Evolutionary conservation across 2,329 filamentous ascomycete species (phyloP).

Genomic region (Ustilaginoidea virens): DNA sequence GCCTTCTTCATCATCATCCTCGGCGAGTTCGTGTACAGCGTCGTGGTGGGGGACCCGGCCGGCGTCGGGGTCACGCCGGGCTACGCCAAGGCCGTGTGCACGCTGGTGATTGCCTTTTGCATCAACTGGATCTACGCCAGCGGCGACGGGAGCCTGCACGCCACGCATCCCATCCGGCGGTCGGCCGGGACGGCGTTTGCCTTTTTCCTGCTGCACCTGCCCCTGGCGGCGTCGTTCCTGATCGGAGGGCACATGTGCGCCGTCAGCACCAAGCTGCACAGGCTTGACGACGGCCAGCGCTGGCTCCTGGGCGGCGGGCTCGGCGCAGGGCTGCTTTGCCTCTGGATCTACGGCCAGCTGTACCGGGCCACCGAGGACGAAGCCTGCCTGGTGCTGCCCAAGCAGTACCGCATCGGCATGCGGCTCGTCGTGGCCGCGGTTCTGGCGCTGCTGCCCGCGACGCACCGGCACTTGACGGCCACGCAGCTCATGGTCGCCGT

Average conservation of each 20-base stretch:
- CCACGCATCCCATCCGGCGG: conserved; percentile 28
- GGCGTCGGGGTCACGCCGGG: conserved; percentile 27
- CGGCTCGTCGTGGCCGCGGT: conserved; percentile 15
- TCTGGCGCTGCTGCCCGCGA: conserved; percentile 20
- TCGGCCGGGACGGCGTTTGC: conserved; percentile 27
- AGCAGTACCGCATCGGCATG: conserved; percentile 20
- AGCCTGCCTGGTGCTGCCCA: conserved; percentile 18
- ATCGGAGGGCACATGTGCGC: conserved; percentile 31
- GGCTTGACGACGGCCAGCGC: conserved; percentile 25
- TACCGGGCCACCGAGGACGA: conserved; percentile 24
- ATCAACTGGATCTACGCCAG: conserved; percentile 35
- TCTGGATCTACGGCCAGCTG: conserved; percentile 26
- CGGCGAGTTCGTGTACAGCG: conserved; percentile 30
- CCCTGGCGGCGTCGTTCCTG: conserved; percentile 27
- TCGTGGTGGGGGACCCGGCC: conserved; percentile 30
- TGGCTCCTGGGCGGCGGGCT: conserved; percentile 32
- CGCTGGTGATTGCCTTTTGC: conserved; percentile 31
- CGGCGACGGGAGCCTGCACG: conserved; percentile 27
- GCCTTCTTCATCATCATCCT: conserved; percentile 37
- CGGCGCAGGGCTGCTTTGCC: conserved; percentile 27
- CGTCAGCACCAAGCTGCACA: conserved; percentile 19
- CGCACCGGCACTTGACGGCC: conserved; percentile 15
- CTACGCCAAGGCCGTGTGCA: conserved; percentile 29
- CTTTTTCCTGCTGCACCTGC: conserved; percentile 29
- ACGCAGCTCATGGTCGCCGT: conserved; percentile 23